Evolutionary conservation across 2,329 filamentous ascomycete species (phyloP), one percentile per base, ranked within the genome.

Genomic region (Aureobasidium lini): DNA sequence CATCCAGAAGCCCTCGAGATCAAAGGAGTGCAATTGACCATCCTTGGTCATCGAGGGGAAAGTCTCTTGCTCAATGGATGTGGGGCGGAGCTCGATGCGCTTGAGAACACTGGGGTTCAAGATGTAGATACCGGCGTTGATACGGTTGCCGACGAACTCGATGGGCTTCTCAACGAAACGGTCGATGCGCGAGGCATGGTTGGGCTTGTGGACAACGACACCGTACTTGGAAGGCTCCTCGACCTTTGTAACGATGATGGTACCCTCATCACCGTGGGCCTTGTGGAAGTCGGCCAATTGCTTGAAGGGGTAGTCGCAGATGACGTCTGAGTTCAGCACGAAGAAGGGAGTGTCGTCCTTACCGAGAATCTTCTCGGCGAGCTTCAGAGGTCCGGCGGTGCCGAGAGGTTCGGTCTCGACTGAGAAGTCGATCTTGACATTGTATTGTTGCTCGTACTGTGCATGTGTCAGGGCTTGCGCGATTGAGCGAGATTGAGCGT

Each of bases 111-210:
- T 91, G 50, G 92, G 91, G 81, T 96, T 97, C 70, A 97, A 82
- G 69, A 97, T 95, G 81, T 97, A 97, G 77, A 97, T 90, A 77
- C 94, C 94, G 67, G 93, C 94, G 70, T 97, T 97, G 83, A 97
- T 97, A 66, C 93, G 89, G 84, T 97, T 97, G 69, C 93, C 93
- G 61, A 97, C 93, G 72, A 96, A 97, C 78, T 97, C 90, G 72
- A 97, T 90, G 39, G 93, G 93, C 83, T 99, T 99, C 84, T 99
- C 93, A 67, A 99, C 94, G 79, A 99, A 99, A 67, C 94, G 91
- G 77, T 99, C 94, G 75, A 99, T 97, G 72, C 89, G 86, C 48
- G 90, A 90, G 58, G 89, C 78, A 77, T 96, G 90, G 75, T 87
- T 89, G 63, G 91, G 90, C 81, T 95, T 94, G 85, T 97, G 93